Evolutionary conservation across 2,329 filamentous ascomycete species (phyloP).

Genomic region (Colletotrichum karsti): DNA sequence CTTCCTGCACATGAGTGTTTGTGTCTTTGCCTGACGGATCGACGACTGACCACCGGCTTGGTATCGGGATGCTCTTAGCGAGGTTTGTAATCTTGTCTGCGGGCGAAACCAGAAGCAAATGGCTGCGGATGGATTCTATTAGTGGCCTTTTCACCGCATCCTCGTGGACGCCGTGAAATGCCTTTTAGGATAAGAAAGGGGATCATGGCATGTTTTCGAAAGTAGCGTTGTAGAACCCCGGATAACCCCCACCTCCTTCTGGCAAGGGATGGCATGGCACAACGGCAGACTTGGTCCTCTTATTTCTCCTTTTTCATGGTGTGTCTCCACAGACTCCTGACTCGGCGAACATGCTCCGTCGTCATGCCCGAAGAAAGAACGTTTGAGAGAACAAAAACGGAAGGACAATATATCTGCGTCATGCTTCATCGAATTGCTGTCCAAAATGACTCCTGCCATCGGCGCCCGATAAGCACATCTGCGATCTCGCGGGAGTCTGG

Average conservation of each 20-base stretch:
- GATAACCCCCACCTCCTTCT: not conserved
- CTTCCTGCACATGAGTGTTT: not conserved
- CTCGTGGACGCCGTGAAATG: not conserved
- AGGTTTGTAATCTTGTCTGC: not conserved
- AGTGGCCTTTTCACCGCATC: not conserved
- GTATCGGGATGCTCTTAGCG: not conserved
- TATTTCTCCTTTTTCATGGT: not conserved
- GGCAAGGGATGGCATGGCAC: slow-evolving; percentile 10
- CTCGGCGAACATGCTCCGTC: slow-evolving; percentile 5
- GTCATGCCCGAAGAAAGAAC: not conserved
- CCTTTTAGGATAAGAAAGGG: not conserved
- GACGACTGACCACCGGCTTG: not conserved
- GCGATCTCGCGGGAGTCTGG: not conserved
- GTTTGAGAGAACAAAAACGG: not conserved
- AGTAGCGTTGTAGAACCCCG: slow-evolving; percentile 2
- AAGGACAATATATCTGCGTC: not conserved
- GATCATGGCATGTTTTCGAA: slow-evolving; percentile 21
- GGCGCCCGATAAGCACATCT: not conserved
- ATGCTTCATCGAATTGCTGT: not conserved
- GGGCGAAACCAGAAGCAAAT: not conserved
- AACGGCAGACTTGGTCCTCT: slow-evolving; percentile 1
- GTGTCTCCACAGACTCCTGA: slow-evolving; percentile 6
- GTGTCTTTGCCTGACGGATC: not conserved
- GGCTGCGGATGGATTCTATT: not conserved
- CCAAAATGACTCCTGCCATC: not conserved